Conservation (phyloP, 257 asterid species). For the Gentiana dahurica region DNA sequence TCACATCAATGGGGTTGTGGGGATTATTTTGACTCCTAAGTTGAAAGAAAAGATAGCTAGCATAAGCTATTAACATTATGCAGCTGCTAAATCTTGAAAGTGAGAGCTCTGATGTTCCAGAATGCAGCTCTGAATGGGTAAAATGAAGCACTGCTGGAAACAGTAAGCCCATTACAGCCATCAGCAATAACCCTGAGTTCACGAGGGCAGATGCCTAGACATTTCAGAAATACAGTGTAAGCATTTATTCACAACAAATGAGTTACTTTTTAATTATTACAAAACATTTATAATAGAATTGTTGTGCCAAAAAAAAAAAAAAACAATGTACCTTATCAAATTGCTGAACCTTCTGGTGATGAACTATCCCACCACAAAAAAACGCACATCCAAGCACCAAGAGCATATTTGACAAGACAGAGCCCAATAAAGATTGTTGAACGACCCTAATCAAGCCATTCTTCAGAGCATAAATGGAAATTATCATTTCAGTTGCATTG, state of each 20-base stretch:
- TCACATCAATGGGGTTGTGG: conserved; percentile 44
- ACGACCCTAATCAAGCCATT: conserved; percentile 87
- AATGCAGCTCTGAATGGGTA: conserved; percentile 77
- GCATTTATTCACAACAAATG: conserved; percentile 7
- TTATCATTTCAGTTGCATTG: conserved; percentile 93
- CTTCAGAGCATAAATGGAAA: conserved; percentile 76
- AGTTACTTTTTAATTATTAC: neutral
- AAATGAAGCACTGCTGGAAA: conserved; percentile 91
- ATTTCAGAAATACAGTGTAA: conserved; percentile 15
- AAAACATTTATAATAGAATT: conserved; percentile 2
- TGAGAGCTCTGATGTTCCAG: conserved; percentile 80
- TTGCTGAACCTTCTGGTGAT: conserved; percentile 54
- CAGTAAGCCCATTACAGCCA: conserved; percentile 93
- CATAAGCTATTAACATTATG: conserved; percentile 81
- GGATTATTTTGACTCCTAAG: conserved; percentile 56
- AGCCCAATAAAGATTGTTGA: conserved; percentile 80
- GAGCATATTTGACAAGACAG: conserved; percentile 92
- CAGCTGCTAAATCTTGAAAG: conserved; percentile 94
- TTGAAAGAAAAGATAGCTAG: conserved; percentile 85
- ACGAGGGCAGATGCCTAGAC: conserved; percentile 78
- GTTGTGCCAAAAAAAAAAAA: neutral
- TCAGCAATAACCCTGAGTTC: conserved; percentile 78
- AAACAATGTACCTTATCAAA: conserved; percentile 58
- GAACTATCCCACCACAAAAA: conserved; percentile 78
- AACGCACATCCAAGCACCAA: conserved; percentile 96